These are phyloP conservation scores for Pseudonectria buxi DNA, from an alignment of 2,329 filamentous ascomycete species.

Conservation along the genomic window DNA sequence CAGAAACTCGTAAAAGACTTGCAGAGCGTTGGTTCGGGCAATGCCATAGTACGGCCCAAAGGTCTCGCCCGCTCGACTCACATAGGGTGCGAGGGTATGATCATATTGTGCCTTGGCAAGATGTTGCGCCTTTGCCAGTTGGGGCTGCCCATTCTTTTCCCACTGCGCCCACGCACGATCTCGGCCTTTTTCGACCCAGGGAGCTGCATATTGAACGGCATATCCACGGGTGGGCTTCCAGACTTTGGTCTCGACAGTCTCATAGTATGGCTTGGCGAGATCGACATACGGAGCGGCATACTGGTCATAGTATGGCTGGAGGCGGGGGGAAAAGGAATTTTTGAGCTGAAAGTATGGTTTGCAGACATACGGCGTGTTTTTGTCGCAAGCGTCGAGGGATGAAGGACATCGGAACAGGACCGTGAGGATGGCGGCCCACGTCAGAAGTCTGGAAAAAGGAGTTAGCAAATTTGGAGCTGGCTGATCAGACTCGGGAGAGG, in stretches of 20 bases:
- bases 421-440: constrained; percentile 82
- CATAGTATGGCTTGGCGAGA: constrained; percentile 67
- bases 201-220: constrained; percentile 67
- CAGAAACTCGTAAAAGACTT: constrained; percentile 65
- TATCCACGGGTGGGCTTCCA: constrained; percentile 63
- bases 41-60: constrained; percentile 68
- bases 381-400: constrained; percentile 58
- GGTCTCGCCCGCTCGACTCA: constrained; percentile 52
- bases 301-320: constrained; percentile 77
- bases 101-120: constrained; percentile 62
- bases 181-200: constrained; percentile 61
- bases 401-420: constrained; percentile 77
- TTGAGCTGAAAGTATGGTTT: constrained; percentile 69
- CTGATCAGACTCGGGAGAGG: background rate
- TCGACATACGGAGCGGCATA: constrained; percentile 83
- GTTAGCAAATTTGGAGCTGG: constrained; percentile 4
- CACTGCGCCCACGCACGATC: constrained; percentile 66
- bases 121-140: constrained; percentile 57
- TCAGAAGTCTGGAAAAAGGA: constrained; percentile 51
- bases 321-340: constrained; percentile 60
- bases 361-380: constrained; percentile 70
- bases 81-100: constrained; percentile 63
- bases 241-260: constrained; percentile 53
- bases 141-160: constrained; percentile 71
- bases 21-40: constrained; percentile 53